A percentile compares a stretch with the other conserved stretches of the same genome.
These are phyloP conservation scores for Zymoseptoria brevis DNA, from an alignment of 2,329 filamentous ascomycete genomes.

Conservation along the genomic window DNA sequence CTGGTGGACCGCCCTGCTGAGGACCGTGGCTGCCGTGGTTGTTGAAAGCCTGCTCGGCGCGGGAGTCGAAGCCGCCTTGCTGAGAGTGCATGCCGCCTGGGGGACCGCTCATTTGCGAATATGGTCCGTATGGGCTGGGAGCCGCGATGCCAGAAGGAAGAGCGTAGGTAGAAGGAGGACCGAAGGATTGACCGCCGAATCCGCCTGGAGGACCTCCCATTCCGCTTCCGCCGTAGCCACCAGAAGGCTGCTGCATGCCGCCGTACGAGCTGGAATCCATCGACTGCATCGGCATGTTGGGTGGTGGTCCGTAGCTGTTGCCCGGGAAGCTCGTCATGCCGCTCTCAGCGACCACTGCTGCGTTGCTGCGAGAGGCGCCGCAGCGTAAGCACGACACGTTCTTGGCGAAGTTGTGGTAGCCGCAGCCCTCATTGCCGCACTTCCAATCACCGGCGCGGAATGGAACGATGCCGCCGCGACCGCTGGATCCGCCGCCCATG, in stretches of 20 bases:
- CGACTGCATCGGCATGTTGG: constrained; percentile 60
- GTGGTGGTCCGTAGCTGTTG: constrained; percentile 55
- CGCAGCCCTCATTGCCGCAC: constrained; percentile 92
- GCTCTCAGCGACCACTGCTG: constrained; percentile 88
- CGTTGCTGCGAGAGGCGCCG: constrained; percentile 86
- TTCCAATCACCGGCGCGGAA: constrained; percentile 99
- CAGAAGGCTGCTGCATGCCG: constrained; percentile 51
- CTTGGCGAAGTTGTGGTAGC: constrained; percentile 99
- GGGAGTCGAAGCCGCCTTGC: constrained; percentile 69
- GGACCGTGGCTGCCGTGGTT: constrained; percentile 66
- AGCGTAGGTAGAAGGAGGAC: constrained; percentile 80
- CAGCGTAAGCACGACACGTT: constrained; percentile 97
- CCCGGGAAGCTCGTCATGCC: constrained; percentile 47
- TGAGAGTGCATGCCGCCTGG: constrained; percentile 71
- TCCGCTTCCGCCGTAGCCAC: constrained; percentile 60
- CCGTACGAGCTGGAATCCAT: constrained; percentile 24
- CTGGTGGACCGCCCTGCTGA: constrained; percentile 47
- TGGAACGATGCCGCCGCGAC: constrained; percentile 62
- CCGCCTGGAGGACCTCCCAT: constrained; percentile 48
- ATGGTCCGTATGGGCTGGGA: constrained; percentile 74
- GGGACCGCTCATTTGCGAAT: constrained; percentile 45
- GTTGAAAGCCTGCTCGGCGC: constrained; percentile 86
- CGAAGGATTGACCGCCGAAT: constrained; percentile 69
- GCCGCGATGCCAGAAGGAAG: constrained; percentile 79
- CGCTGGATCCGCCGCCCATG: constrained; percentile 52